These are phyloP conservation scores for Solanum hybrid DNA, from an alignment of 305 asterid species.

Conservation along the genomic window DNA sequence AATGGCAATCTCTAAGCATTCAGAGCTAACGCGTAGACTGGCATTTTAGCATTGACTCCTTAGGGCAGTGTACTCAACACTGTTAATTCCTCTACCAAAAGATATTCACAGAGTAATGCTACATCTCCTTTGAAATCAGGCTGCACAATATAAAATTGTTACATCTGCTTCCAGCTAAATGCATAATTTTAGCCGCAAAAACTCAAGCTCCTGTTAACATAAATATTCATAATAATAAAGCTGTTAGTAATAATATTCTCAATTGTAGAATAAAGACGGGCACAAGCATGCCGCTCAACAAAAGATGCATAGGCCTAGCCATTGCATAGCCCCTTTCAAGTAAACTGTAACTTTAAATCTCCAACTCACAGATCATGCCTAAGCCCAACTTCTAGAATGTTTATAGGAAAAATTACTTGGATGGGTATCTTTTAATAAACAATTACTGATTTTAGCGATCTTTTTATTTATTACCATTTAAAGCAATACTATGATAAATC, in stretches of 20 bases:
- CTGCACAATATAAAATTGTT: background rate
- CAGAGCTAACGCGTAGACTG: background rate
- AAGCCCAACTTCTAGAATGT: background rate
- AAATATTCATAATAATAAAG: background rate
- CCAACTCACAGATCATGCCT: background rate
- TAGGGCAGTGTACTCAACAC: background rate
- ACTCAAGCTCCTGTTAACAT: background rate
- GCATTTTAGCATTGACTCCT: background rate
- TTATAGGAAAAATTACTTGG: background rate
- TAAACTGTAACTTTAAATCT: background rate
- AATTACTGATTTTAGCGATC: background rate
- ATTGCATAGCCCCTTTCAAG: background rate
- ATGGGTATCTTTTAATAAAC: background rate
- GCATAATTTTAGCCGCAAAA: background rate
- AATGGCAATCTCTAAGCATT: background rate
- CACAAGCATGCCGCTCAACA: background rate
- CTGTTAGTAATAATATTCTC: background rate
- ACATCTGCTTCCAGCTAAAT: background rate
- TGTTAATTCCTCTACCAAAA: background rate
- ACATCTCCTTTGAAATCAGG: background rate
- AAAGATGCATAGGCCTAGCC: background rate
- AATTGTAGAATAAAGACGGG: background rate
- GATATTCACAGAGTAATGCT: slow-evolving; percentile 3
- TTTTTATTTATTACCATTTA: too few species aligned
- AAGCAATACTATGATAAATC: background rate